Base-by-base conservation (phyloP, 2,329 filamentous ascomycete genomes). In the Xylaria digitata region DNA sequence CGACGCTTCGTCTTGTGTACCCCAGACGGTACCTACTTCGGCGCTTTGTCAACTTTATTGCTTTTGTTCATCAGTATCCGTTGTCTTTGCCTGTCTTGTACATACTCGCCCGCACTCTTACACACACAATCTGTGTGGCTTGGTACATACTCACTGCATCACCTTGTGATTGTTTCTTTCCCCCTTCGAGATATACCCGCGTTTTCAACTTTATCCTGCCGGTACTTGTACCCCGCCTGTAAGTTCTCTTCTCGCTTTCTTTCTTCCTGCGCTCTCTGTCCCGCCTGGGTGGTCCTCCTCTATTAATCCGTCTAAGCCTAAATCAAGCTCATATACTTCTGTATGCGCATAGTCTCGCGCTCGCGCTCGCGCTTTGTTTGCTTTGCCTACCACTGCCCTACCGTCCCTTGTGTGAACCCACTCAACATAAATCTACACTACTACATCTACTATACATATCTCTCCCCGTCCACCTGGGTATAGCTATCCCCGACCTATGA, bases 211-310 rank as follows among this genome's bases (percentile, higher is more conserved):
- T 37, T 45, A 30, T 30, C 23, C 63, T 61, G 60, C 55, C 52
- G 63, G 63, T 50, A 69, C 63, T 53, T 69, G 67, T 61, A 54
- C 57, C 63, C 52, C 52, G 46, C 19, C 40, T 64, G 66, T 64
- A 66, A 69, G 67, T 67, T 43, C 21, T 43, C 62, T 48, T 48
- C 40, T 67, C 46, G 52, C 65, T 61, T 60, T 63, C 55, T 50
- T 45, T 60, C 19, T 13, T 56, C 46, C 37, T 59, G 61, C 61
- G 46, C 42, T 58, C 54, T n/a, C 37, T 54, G 46, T 55, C 61
- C 64, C 64, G 61, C 46, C 53, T 58, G 60, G 57, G 52, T 59
- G 67, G 67, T 67, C 61, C 50, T 61, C 56, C 66, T 63, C 63
- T 43, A 63, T 57, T 60, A 7, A 50, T 64, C 63, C 50, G 30